Evolutionary conservation across 2,329 filamentous ascomycete species (phyloP).

Genomic region (Ophiosphaerella narmari): DNA sequence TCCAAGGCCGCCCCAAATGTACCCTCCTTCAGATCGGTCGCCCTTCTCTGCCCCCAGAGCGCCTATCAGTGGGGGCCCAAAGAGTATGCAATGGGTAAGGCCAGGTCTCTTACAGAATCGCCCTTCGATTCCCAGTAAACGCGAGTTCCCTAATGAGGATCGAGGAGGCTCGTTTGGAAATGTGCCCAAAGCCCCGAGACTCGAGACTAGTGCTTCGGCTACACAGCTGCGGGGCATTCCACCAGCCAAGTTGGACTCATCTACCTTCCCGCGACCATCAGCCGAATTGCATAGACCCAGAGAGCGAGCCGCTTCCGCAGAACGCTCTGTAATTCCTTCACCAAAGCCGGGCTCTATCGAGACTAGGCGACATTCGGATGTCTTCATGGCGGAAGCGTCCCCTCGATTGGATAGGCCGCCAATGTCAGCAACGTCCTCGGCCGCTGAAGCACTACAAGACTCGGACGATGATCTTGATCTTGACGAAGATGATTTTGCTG

Average conservation of each 20-base stretch:
- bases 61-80: constrained; percentile 39
- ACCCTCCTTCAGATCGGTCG: constrained; percentile 34
- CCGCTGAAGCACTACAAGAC: constrained; percentile 41
- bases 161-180: constrained; percentile 43
- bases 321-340: constrained; percentile 22
- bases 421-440: constrained; percentile 36
- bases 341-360: constrained; percentile 36
- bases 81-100: constrained; percentile 51
- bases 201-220: constrained; percentile 28
- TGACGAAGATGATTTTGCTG: constrained; percentile 52
- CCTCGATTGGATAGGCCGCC: constrained; percentile 33
- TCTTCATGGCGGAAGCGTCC: constrained; percentile 41
- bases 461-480: constrained; percentile 55
- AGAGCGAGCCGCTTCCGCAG: constrained; percentile 29
- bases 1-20: constrained; percentile 37
- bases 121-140: constrained; percentile 49
- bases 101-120: constrained; percentile 44
- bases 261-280: constrained; percentile 20
- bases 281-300: constrained; percentile 19
- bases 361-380: constrained; percentile 39
- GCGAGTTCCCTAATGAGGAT: constrained; percentile 52
- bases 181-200: constrained; percentile 39
- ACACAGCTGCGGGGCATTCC: constrained; percentile 25
- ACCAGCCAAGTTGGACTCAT: constrained; percentile 30
- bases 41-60: constrained; percentile 35